A percentile compares a stretch with the other conserved stretches of the same genome.
These are phyloP conservation scores for Cardamine chenopodiifolia DNA, from an alignment of 345 rosid species.

Conservation along the genomic window DNA sequence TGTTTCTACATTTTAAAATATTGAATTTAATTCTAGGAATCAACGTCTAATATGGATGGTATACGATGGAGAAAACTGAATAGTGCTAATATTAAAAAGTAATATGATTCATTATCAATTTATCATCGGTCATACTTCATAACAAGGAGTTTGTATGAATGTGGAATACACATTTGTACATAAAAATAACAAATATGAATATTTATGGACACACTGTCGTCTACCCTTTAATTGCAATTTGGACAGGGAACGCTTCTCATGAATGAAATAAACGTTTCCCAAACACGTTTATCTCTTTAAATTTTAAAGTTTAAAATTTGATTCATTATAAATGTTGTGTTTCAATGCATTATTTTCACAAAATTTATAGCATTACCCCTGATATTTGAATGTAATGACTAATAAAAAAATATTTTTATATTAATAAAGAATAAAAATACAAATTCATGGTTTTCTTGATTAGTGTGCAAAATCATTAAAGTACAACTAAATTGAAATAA, in stretches of 20 bases:
- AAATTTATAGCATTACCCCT: no score
- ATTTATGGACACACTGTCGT: constrained; percentile 27
- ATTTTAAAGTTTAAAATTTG: no score
- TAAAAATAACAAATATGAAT: background rate
- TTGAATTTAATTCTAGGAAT: background rate
- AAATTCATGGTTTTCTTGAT: no score
- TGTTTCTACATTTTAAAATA: background rate
- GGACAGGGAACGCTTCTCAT: constrained; percentile 31
- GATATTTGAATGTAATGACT: no score
- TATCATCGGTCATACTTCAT: background rate
- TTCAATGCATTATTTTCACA: no score
- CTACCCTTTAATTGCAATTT: background rate
- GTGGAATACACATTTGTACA: constrained; percentile 1
- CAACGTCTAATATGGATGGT: constrained; percentile 10
- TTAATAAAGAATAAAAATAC: no score
- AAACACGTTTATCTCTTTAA: background rate
- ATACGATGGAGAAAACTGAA: background rate
- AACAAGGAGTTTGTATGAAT: constrained; percentile 27
- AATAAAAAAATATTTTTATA: no score
- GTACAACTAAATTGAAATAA: no score
- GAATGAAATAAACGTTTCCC: constrained; percentile 18
- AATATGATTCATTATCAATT: background rate
- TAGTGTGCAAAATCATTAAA: no score
- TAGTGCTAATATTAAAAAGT: background rate
- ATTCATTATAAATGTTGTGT: no score